A percentile compares a stretch with the other conserved stretches of the same genome.
Evolutionary conservation across 1,284 basidiomycete species (phyloP).

Genomic region (Ceratobasidium papillatum): DNA sequence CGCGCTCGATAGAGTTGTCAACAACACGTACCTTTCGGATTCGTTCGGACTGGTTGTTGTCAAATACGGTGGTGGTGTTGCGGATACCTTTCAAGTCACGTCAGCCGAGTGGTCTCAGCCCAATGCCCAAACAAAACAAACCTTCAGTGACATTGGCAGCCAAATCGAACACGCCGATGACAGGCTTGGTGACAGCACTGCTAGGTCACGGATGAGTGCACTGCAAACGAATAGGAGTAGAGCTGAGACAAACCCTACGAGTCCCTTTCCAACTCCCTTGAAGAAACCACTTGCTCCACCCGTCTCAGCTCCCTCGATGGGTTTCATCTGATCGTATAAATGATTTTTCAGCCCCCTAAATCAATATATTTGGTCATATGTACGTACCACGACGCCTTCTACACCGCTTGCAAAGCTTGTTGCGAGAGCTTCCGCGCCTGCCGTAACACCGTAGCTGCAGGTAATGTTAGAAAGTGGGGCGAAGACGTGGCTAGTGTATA

Average conservation of each 20-base stretch:
- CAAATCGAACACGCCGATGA: constrained; percentile 95
- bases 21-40: constrained; percentile 67
- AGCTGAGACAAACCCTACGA: constrained; percentile 77
- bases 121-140: constrained; percentile 46
- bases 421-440: constrained; percentile 93
- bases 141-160: constrained; percentile 97
- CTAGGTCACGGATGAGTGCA: constrained; percentile 45
- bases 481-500: constrained; percentile 31
- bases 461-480: constrained; percentile 13
- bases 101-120: background rate
- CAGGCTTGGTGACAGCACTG: constrained; percentile 94
- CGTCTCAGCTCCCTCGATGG: constrained; percentile 94
- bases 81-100: constrained; percentile 71
- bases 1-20: constrained; percentile 15
- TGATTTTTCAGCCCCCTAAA: background rate
- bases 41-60: constrained; percentile 89
- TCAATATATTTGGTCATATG: background rate
- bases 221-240: constrained; percentile 36
- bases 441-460: constrained; percentile 86
- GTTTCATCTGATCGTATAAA: constrained; percentile 72
- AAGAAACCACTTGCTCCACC: constrained; percentile 97
- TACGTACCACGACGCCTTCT: constrained; percentile 89
- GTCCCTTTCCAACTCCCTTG: constrained; percentile 96
- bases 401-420: constrained; percentile 94
- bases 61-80: constrained; percentile 98